Percentiles rank a stretch among this genome's conserved stretches.
These are phyloP conservation scores for Talaromyces sp. DNA, from an alignment of 2,329 filamentous ascomycete genomes.

Conservation along the genomic window DNA sequence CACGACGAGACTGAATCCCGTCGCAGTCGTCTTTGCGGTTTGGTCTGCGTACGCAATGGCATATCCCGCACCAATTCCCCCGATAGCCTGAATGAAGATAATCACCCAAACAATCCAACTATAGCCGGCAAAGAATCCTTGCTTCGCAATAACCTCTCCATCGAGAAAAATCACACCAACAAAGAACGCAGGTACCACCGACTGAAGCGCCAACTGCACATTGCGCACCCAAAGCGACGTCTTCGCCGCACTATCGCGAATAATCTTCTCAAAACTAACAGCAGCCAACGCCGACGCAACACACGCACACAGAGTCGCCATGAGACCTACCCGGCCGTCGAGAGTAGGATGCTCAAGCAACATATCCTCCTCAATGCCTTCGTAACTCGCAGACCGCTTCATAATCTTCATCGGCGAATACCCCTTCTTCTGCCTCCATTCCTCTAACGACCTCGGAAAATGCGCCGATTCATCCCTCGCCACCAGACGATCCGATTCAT, in stretches of 20 bases:
- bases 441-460: conserved; percentile 75
- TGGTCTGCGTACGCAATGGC: conserved; percentile 83
- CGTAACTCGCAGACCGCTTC: conserved; percentile 80
- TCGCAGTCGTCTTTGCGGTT: conserved; percentile 90
- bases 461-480: conserved; percentile 49
- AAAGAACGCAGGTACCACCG: conserved; percentile 81
- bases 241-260: conserved; percentile 75
- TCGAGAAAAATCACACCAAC: conserved; percentile 85
- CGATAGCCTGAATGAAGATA: conserved; percentile 75
- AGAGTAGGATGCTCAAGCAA: conserved; percentile 55
- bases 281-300: conserved; percentile 79
- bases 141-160: conserved; percentile 73
- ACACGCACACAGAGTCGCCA: conserved; percentile 74
- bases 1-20: conserved; percentile 84
- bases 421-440: conserved; percentile 60
- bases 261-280: conserved; percentile 69
- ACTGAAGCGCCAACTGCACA: conserved; percentile 91
- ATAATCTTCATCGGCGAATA: conserved; percentile 49
- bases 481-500: conserved; percentile 49
- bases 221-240: conserved; percentile 91
- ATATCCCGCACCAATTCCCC: conserved; percentile 78
- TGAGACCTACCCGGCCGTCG: conserved; percentile 75
- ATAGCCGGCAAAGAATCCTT: conserved; percentile 93
- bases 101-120: conserved; percentile 88
- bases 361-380: conserved; percentile 72